Percentiles rank a stretch among this genome's conserved stretches.
phyloP scores from a whole-genome alignment of 2,329 filamentous ascomycete genomes.

The Pseudogymnoascus sp. region DNA sequence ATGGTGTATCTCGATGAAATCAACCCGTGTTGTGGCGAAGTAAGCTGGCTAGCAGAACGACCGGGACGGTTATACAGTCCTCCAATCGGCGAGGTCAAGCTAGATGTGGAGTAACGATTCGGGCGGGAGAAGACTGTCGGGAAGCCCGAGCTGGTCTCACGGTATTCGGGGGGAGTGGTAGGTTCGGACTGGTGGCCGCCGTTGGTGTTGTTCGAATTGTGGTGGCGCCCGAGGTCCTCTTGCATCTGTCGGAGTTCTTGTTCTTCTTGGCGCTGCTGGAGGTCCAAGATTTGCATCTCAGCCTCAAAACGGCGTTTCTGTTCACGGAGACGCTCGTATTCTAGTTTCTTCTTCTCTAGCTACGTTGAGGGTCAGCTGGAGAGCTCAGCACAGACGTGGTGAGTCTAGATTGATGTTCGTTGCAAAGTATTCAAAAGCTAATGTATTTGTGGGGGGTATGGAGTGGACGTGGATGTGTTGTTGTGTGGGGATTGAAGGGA shows the following conservation, averaged over 20 bases:
- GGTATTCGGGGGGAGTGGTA: conserved; percentile 90
- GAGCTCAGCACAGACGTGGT: neutral
- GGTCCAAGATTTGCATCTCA: conserved; percentile 82
- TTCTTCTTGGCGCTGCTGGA: conserved; percentile 74
- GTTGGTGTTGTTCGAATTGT: conserved; percentile 33
- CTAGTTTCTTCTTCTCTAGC: conserved; percentile 89
- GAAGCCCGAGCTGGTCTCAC: conserved; percentile 62
- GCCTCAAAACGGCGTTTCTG: conserved; percentile 84
- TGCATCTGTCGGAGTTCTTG: conserved; percentile 79
- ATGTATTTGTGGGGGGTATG: neutral
- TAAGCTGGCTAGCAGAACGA: conserved; percentile 69
- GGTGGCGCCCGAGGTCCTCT: conserved; percentile 58
- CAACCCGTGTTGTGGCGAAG: conserved; percentile 63
- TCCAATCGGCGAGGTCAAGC: conserved; percentile 66
- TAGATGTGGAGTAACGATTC: conserved; percentile 82
- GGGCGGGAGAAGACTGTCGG: conserved; percentile 73
- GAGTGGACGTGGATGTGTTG: neutral
- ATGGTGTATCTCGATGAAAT: conserved; percentile 50
- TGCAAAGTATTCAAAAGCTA: neutral
- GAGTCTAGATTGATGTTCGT: neutral
- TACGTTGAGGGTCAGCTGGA: conserved; percentile 38
- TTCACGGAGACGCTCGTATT: conserved; percentile 85
- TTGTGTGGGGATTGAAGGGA: neutral
- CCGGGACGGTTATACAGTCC: conserved; percentile 64
- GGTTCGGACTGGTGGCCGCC: conserved; percentile 80